Conservation (phyloP, 176 grass and related monocot genomes). For the Zoysia pacifica region DNA sequence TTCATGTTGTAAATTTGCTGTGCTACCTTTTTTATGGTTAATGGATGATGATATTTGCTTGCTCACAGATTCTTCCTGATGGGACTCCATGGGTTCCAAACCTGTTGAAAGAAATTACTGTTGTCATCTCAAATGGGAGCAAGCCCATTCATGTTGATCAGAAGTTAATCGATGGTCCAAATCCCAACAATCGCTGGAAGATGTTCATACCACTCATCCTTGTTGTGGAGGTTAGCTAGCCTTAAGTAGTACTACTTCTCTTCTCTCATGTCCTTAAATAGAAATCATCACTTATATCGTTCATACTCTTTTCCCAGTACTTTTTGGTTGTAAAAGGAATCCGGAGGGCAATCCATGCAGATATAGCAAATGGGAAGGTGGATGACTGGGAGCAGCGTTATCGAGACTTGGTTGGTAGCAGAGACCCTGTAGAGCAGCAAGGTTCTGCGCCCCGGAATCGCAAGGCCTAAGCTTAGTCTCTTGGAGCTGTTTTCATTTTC, state of each 20-base stretch:
- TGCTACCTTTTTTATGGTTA: conserved; percentile 13
- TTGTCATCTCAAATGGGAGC: conserved; percentile 84
- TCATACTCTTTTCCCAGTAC: conserved; percentile 58
- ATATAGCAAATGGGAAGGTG: conserved; percentile 59
- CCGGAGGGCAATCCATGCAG: conserved; percentile 57
- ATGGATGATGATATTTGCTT: conserved; percentile 17
- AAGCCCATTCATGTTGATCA: conserved; percentile 77
- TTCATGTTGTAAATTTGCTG: conserved; percentile 27
- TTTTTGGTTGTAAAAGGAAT: conserved; percentile 81
- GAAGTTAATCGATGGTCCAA: conserved; percentile 88
- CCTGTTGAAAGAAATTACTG: conserved; percentile 81
- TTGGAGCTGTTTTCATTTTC: background rate
- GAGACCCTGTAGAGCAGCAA: conserved; percentile 40
- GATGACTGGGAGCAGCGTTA: conserved; percentile 89
- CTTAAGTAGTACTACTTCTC: background rate
- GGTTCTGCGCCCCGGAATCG: conserved; percentile 8
- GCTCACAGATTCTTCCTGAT: conserved; percentile 76
- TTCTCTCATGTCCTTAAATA: background rate
- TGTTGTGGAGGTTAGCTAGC: conserved; percentile 58
- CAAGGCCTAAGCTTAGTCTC: conserved; percentile 36
- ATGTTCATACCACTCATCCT: conserved; percentile 82
- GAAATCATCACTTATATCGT: conserved; percentile 10
- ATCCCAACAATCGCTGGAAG: conserved; percentile 86
- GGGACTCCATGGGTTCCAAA: conserved; percentile 86
- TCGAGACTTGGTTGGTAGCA: conserved; percentile 60